phyloP scores from a whole-genome alignment of 2,329 filamentous ascomycete genomes.

The Paracorniculantispora psalliotae region DNA sequence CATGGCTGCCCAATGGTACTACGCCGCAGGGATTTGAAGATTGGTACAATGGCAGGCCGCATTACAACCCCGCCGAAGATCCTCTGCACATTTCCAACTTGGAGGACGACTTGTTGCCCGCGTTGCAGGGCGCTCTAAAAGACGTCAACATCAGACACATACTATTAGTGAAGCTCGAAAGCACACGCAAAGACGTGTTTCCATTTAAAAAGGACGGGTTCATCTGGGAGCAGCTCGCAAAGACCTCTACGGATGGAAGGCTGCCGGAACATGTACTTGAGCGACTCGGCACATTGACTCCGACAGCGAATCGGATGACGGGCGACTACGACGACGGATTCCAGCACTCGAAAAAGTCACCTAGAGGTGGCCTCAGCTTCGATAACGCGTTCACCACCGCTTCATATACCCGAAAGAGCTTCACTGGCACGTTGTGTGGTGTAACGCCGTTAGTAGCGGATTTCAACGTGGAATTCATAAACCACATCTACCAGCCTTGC shows the following conservation, averaged over 20 bases:
- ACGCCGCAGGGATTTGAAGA: conserved; percentile 21
- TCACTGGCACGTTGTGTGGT: conserved; percentile 37
- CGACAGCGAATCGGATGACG: conserved; percentile 29
- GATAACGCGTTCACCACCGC: conserved; percentile 36
- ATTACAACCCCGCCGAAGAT: conserved; percentile 32
- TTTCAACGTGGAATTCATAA: conserved; percentile 36
- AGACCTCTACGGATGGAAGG: conserved; percentile 27
- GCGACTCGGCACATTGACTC: conserved; percentile 25
- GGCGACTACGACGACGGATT: conserved; percentile 31
- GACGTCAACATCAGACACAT: conserved; percentile 37
- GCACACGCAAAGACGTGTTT: conserved; percentile 41
- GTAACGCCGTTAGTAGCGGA: conserved; percentile 35
- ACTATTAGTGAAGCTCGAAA: conserved; percentile 38
- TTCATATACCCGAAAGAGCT: conserved; percentile 41
- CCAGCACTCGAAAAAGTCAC: conserved; percentile 13
- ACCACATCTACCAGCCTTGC: conserved; percentile 42
- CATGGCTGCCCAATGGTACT: conserved; percentile 23
- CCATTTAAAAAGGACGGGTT: conserved; percentile 37
- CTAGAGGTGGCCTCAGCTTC: conserved; percentile 35
- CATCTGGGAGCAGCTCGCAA: conserved; percentile 30
- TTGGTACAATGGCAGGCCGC: conserved; percentile 21
- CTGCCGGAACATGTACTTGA: conserved; percentile 29
- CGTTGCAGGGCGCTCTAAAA: conserved; percentile 21
- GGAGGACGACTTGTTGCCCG: conserved; percentile 26
- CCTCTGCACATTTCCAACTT: conserved; percentile 37